Evolutionary conservation across 805 yeast species (phyloP), one percentile per base, ranked within the genome.

Genomic region (Candida cerambycidarum): DNA sequence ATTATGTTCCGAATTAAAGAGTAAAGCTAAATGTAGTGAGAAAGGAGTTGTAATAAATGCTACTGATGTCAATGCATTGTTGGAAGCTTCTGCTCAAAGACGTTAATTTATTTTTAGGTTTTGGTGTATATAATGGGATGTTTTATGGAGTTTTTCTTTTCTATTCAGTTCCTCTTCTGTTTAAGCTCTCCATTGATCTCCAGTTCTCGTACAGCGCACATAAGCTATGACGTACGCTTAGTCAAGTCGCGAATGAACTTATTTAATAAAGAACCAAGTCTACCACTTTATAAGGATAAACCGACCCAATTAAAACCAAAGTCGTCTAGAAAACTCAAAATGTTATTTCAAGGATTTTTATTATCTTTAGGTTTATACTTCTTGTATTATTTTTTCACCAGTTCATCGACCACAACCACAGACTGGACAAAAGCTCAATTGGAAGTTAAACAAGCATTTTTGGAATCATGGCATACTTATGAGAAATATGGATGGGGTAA

Each of bases 11-110:
- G 99, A 93, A 67, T 75, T 93, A 59, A 86, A 92, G 65, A 65
- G 82, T 29, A 93, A 92, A 75, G 99, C 98, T 9, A 89, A 89
- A 65, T 93, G 99, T 69, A 84, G 95, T 11, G 97, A 92, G 58
- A 69, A 75, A 42, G 99, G 99, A 13, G 97, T 85, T 24, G 95
- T 93, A 23, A 80, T 93, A 23, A 82, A 86, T 47, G 83, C 85
- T 43, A 67, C 74, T 28, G 97, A 92, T 58, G 92, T 93, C 21
- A 84, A 85, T 51, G 67, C 71, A 29, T 56, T 77, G 40, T 56
- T 79, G 30, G 72, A 69, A 43, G 53, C 53, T 39, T 56, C 61
- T 27, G 61, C 61, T 23, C 44, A 41, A 41, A 41, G 37, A 31
- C 38, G 44, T 28, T 41, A 41, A 18, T 19, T 18, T 38, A 9